Evolutionary conservation across 2,329 filamentous ascomycete genomes (phyloP).

Genomic region (Myriosclerotinia curreyana): DNA sequence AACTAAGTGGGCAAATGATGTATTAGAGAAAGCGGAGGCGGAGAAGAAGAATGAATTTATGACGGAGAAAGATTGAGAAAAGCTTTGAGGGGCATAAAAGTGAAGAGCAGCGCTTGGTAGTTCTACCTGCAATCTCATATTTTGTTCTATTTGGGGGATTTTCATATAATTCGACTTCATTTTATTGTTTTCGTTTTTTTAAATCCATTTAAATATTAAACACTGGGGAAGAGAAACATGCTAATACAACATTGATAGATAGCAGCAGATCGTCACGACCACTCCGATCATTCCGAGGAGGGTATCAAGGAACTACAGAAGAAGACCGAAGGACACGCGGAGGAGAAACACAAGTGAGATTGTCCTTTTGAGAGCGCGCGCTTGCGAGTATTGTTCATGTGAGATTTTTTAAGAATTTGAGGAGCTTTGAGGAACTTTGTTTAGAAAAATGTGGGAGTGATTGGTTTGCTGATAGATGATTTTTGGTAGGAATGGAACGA

Average conservation of each 20-base stretch:
- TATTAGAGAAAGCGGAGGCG: neutral
- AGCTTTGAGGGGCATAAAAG: neutral
- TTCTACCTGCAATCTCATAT: neutral
- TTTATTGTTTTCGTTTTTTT: neutral
- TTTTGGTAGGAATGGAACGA: conserved; percentile 33
- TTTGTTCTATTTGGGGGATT: neutral
- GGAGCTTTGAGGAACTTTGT: too few relatives aligned
- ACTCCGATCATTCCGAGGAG: conserved; percentile 19
- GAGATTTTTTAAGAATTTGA: conserved; percentile 7
- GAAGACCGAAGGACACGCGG: conserved; percentile 44
- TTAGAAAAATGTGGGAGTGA: neutral
- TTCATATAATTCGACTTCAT: neutral
- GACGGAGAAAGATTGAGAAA: neutral
- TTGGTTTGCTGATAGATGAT: conserved; percentile 14
- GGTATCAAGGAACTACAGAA: conserved; percentile 58
- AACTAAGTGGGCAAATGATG: neutral
- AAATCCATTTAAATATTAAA: neutral
- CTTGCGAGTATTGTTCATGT: neutral
- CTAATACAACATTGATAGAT: conserved; percentile 23
- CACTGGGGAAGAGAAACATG: neutral
- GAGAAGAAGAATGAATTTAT: neutral
- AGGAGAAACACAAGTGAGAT: conserved; percentile 38
- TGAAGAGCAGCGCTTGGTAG: neutral
- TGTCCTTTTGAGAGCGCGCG: conserved; percentile 4
- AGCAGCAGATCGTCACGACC: conserved; percentile 30